Evolutionary conservation across 495 filamentous ascomycete genomes (phyloP).

Genomic region (Aspergillus heteromorphus): DNA sequence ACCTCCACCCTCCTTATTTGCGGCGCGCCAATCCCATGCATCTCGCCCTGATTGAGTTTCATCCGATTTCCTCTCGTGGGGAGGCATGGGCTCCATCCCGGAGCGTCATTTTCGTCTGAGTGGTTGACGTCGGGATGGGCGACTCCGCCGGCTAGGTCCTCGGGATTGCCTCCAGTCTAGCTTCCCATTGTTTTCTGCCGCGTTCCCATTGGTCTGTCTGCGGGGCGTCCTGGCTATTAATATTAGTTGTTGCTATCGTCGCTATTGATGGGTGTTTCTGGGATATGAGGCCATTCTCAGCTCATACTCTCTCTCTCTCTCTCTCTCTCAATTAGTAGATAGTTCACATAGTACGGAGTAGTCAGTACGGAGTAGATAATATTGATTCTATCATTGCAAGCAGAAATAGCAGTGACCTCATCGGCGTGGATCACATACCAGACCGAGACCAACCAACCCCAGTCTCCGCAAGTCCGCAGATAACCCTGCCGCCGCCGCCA

Average conservation of each 20-base stretch:
- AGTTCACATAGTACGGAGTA: no score
- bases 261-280: background rate
- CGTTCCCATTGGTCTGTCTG: no score
- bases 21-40: slow-evolving; percentile 10
- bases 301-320: no score
- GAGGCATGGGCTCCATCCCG: slow-evolving; percentile 12
- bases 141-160: slow-evolving; percentile 12
- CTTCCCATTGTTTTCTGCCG: background rate
- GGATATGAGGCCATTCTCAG: no score
- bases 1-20: slow-evolving; percentile 8
- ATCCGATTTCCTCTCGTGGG: slow-evolving; percentile 15
- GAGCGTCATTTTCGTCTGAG: slow-evolving; percentile 18
- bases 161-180: slow-evolving; percentile 7
- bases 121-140: slow-evolving; percentile 6
- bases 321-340: no score
- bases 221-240: background rate
- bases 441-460: background rate
- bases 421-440: background rate
- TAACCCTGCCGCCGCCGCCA: background rate
- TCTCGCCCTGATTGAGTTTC: slow-evolving; percentile 19
- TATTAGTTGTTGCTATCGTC: background rate
- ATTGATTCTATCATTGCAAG: no score
- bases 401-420: no score
- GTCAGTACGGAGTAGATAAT: no score
- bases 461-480: background rate